Conservation (phyloP, 2,329 filamentous ascomycete species). For the Alternaria viburni region DNA sequence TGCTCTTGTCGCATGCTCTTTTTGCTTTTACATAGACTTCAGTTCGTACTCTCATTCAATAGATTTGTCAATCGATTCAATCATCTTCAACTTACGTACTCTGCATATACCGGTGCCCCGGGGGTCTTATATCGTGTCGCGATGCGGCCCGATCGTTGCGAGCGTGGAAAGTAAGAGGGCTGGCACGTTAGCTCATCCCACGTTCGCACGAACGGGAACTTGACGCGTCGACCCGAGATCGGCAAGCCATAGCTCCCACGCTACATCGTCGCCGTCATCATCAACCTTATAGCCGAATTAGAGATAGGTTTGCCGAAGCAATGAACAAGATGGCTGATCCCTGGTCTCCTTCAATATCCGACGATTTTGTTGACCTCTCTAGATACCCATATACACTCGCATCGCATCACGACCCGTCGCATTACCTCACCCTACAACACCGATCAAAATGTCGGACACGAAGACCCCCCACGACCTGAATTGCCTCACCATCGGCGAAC, state of each 20-base stretch:
- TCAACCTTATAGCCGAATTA: constrained; percentile 12
- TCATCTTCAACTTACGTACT: too few species aligned
- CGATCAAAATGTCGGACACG: constrained; percentile 18
- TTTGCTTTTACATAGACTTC: too few species aligned
- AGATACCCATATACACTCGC: neutral
- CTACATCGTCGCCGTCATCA: constrained; percentile 20
- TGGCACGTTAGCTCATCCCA: neutral
- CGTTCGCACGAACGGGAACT: constrained; percentile 6
- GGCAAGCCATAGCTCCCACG: constrained; percentile 12
- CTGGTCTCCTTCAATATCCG: constrained; percentile 1
- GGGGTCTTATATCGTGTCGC: too few species aligned
- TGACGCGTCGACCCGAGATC: constrained; percentile 14
- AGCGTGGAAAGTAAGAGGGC: too few species aligned
- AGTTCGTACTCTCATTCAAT: too few species aligned
- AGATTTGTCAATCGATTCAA: too few species aligned
- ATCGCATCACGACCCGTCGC: neutral
- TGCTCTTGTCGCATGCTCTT: too few species aligned
- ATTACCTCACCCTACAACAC: neutral
- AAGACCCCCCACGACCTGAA: constrained; percentile 28
- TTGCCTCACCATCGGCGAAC: constrained; percentile 35
- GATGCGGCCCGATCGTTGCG: too few species aligned
- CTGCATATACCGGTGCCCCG: too few species aligned
- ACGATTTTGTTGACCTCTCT: neutral
- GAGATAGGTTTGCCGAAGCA: neutral
- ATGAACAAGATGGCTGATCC: neutral